Evolutionary conservation across 1,139 yeast genomes (phyloP).

Genomic region (Candida mesenterica): DNA sequence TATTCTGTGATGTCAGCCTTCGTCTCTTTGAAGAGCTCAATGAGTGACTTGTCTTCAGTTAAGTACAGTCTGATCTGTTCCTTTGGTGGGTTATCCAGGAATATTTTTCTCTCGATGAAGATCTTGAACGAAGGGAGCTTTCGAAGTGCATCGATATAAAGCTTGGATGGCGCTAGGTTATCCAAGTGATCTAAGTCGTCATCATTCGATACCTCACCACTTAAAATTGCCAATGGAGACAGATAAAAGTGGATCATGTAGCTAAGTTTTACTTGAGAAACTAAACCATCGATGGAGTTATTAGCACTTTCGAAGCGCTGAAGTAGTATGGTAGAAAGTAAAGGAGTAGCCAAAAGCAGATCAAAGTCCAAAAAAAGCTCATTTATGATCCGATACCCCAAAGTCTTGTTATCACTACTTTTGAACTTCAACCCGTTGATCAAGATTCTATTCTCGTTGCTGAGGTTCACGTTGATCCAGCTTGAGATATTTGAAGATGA

Average conservation of each 20-base stretch:
- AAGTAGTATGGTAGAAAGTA: conserved; percentile 35
- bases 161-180: background rate
- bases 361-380: conserved; percentile 28
- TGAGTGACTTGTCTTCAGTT: conserved; percentile 18
- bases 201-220: background rate
- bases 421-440: conserved; percentile 44
- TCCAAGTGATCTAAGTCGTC: too few species aligned
- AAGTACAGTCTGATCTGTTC: conserved; percentile 19
- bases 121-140: conserved; percentile 40
- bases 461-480: conserved; percentile 38
- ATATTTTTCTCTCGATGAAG: conserved; percentile 26
- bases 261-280: conserved; percentile 55
- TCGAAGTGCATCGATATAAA: conserved; percentile 24
- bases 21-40: conserved; percentile 19
- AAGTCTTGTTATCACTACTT: conserved; percentile 39
- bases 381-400: conserved; percentile 38
- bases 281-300: conserved; percentile 52
- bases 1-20: conserved; percentile 21
- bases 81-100: conserved; percentile 5
- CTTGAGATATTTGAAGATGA: conserved; percentile 44
- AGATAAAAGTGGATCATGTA: conserved; percentile 71
- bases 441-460: conserved; percentile 29
- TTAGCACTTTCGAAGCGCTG: conserved; percentile 42
- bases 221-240: conserved; percentile 57
- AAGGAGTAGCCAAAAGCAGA: conserved; percentile 20